These are phyloP conservation scores for Tilletia setariae DNA, from an alignment of 1,284 basidiomycete genomes.

Conservation along the genomic window DNA sequence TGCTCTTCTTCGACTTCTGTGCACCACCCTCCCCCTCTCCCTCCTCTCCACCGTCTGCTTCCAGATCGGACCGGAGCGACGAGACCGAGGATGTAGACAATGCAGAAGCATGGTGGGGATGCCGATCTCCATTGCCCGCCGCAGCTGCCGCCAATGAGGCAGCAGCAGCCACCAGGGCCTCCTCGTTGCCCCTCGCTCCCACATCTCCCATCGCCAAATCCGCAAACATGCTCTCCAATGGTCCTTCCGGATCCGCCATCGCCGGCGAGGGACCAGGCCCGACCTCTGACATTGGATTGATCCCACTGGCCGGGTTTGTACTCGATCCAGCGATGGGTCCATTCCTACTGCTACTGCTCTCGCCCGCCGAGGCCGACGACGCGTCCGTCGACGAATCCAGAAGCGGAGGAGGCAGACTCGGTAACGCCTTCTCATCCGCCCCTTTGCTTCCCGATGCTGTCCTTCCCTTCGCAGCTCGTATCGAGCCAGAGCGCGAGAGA, in stretches of 20 bases:
- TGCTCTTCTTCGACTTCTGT: slow-evolving; percentile 11
- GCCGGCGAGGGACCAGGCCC: not conserved
- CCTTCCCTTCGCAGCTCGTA: not conserved
- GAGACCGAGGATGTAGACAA: not conserved
- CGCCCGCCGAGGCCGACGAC: not conserved
- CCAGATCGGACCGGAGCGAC: not conserved
- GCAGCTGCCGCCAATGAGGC: slow-evolving; percentile 1
- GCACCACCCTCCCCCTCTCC: not conserved
- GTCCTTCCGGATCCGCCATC: not conserved
- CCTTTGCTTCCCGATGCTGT: slow-evolving; percentile 15
- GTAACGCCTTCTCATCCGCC: slow-evolving; percentile 7
- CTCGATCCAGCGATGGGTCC: slow-evolving; percentile 4
- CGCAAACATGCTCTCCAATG: slow-evolving; percentile 9
- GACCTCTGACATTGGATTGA: slow-evolving; percentile 7
- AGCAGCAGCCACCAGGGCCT: slow-evolving; percentile 8
- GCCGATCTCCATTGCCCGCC: not conserved
- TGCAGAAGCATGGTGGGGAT: too few relatives aligned
- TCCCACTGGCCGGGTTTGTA: not conserved
- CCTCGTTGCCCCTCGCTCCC: not conserved
- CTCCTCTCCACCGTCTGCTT: not conserved
- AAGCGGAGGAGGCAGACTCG: not conserved
- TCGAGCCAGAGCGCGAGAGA: not conserved
- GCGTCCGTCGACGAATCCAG: not conserved
- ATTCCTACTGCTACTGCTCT: not conserved
- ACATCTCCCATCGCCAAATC: slow-evolving; percentile 14